Evolutionary conservation across 2,329 filamentous ascomycete species (phyloP).

Genomic region (Calonectria honghensis): DNA sequence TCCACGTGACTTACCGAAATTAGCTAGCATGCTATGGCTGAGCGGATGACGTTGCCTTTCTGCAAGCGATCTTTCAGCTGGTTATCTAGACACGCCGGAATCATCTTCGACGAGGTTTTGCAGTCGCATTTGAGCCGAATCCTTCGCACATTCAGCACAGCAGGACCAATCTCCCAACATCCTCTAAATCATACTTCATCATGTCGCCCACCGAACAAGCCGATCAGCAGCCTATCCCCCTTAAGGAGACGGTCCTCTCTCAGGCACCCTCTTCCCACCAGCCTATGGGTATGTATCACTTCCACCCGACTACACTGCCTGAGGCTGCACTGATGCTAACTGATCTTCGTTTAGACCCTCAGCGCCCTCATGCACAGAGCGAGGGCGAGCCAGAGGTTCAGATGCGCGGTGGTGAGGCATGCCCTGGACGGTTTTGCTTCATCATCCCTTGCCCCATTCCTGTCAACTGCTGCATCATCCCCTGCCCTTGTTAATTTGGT

Average conservation of each 20-base stretch:
- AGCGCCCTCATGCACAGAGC: conserved; percentile 47
- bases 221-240: conserved; percentile 8
- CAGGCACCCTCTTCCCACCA: conserved; percentile 24
- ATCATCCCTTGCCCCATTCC: conserved; percentile 62
- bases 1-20: neutral
- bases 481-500: conserved; percentile 34
- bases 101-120: neutral
- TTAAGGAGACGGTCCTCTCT: conserved; percentile 25
- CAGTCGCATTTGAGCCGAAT: neutral
- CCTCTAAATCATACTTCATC: neutral
- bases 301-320: neutral
- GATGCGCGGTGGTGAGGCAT: conserved; percentile 57
- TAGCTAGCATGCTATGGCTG: conserved; percentile 7
- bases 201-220: conserved; percentile 21
- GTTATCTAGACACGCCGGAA: conserved; percentile 6
- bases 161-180: neutral
- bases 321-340: neutral
- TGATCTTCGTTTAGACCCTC: conserved; percentile 39
- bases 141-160: neutral
- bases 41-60: conserved; percentile 32
- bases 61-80: conserved; percentile 14
- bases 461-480: conserved; percentile 59
- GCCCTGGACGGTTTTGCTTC: conserved; percentile 62
- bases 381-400: conserved; percentile 45
- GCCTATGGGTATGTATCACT: conserved; percentile 26